Evolutionary conservation across 139 green algal species (phyloP).

Genomic region (Diplosphaera chodatii): DNA sequence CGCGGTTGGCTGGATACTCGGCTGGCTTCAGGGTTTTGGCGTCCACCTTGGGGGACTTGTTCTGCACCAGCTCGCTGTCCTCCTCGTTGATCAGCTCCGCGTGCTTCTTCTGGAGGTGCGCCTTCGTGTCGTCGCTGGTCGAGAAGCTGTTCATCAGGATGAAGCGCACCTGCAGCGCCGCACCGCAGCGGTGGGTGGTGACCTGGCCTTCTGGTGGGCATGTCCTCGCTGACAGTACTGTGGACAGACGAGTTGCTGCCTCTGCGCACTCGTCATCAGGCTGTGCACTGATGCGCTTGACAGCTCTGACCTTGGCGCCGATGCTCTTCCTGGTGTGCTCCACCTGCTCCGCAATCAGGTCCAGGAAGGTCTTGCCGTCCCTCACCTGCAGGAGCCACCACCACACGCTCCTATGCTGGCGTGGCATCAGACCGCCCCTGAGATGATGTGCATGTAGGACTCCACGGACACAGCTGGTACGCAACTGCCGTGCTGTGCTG

Average conservation of each 20-base stretch:
- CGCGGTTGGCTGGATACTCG: slow-evolving; percentile 43
- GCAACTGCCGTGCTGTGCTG: too few species aligned
- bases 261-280: too few species aligned
- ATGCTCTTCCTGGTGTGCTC: slow-evolving; percentile 69
- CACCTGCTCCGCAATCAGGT: slow-evolving; percentile 92
- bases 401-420: background rate
- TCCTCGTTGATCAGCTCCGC: slow-evolving; percentile 62
- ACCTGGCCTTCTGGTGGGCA: too few species aligned
- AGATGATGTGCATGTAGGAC: too few species aligned
- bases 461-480: too few species aligned
- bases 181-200: too few species aligned
- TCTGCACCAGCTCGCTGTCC: slow-evolving; percentile 85
- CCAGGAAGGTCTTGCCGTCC: slow-evolving; percentile 86
- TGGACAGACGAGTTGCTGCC: too few species aligned
- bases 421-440: too few species aligned
- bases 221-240: too few species aligned
- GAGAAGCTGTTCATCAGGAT: slow-evolving; percentile 90
- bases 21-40: slow-evolving; percentile 58
- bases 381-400: slow-evolving; percentile 66
- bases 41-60: slow-evolving; percentile 84
- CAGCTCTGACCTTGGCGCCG: slow-evolving; percentile 56
- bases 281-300: too few species aligned
- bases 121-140: slow-evolving; percentile 75
- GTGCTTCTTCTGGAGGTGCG: slow-evolving; percentile 54
- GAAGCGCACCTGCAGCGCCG: slow-evolving; percentile 51